Evolutionary conservation across 345 rosid genomes (phyloP).

Genomic region (Citrus medica): DNA sequence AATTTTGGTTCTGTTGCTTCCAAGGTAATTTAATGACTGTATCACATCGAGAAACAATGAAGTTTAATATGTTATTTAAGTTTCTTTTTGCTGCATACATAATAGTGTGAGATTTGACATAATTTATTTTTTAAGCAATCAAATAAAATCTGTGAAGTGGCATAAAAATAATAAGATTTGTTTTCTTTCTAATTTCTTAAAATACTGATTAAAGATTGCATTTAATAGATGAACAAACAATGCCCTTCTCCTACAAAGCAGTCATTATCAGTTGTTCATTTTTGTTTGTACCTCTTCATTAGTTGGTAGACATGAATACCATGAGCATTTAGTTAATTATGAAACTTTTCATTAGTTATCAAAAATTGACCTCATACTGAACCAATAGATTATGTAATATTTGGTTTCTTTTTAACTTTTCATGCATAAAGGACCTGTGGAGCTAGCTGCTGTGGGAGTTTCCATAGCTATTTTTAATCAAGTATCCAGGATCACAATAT

Average conservation of each 20-base stretch:
- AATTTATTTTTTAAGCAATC: background rate
- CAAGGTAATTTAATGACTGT: background rate
- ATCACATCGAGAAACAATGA: background rate
- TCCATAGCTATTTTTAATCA: constrained; percentile 65
- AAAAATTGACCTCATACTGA: background rate
- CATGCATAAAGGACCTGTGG: constrained; percentile 43
- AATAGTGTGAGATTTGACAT: background rate
- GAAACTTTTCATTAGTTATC: background rate
- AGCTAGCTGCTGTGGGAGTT: constrained; percentile 72
- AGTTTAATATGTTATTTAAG: too few species aligned
- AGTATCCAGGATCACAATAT: constrained; percentile 56
- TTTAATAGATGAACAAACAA: background rate
- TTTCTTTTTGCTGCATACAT: background rate
- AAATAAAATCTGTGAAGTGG: too few species aligned
- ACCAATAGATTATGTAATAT: background rate
- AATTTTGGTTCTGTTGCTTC: background rate
- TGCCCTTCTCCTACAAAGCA: background rate
- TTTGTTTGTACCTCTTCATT: background rate
- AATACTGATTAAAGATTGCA: background rate
- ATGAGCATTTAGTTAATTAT: background rate
- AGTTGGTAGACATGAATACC: background rate
- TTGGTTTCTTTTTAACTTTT: background rate
- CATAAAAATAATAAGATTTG: too few species aligned
- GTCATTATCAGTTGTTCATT: background rate
- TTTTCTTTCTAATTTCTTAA: too few species aligned